These are phyloP conservation scores for Ogataea zsoltii DNA, from an alignment of 805 yeast species.

Conservation along the genomic window DNA sequence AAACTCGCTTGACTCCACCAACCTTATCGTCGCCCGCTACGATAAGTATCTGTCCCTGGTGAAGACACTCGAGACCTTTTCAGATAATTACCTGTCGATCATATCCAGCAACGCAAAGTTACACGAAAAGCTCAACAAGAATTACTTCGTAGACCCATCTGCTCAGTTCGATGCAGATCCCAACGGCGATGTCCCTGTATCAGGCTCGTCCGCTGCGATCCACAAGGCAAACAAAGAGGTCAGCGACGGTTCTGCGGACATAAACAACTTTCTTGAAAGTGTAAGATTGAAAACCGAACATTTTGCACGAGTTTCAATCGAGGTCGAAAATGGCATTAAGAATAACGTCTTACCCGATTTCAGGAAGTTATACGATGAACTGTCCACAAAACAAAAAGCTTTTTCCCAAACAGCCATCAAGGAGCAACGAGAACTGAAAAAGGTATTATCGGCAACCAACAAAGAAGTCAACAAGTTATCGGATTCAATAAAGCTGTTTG, in stretches of 20 bases:
- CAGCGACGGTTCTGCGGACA: constrained; percentile 8
- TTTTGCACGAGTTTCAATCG: constrained; percentile 36
- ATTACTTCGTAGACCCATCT: constrained; percentile 17
- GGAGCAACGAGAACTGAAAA: constrained; percentile 41
- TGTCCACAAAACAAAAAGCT: constrained; percentile 44
- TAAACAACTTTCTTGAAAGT: constrained; percentile 32
- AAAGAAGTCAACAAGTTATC: constrained; percentile 30
- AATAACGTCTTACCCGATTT: constrained; percentile 44
- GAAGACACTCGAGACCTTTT: constrained; percentile 25
- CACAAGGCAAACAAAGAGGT: background rate
- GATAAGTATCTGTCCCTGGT: constrained; percentile 30
- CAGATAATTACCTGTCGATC: constrained; percentile 28
- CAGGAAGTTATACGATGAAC: constrained; percentile 39
- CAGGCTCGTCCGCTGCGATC: constrained; percentile 24
- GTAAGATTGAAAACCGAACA: constrained; percentile 31
- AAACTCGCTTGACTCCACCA: constrained; percentile 29
- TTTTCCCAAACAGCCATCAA: constrained; percentile 37
- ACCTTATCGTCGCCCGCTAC: constrained; percentile 28
- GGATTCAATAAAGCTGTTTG: constrained; percentile 24
- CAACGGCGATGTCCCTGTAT: constrained; percentile 22
- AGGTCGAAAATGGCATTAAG: constrained; percentile 41
- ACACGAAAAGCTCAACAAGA: constrained; percentile 29
- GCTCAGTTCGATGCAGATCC: constrained; percentile 35
- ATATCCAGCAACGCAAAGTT: constrained; percentile 23
- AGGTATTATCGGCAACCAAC: constrained; percentile 34